Evolutionary conservation across 208 protist species (phyloP), one percentile per base, ranked within the genome.

Genomic region (Trypanosoma boissoni): DNA sequence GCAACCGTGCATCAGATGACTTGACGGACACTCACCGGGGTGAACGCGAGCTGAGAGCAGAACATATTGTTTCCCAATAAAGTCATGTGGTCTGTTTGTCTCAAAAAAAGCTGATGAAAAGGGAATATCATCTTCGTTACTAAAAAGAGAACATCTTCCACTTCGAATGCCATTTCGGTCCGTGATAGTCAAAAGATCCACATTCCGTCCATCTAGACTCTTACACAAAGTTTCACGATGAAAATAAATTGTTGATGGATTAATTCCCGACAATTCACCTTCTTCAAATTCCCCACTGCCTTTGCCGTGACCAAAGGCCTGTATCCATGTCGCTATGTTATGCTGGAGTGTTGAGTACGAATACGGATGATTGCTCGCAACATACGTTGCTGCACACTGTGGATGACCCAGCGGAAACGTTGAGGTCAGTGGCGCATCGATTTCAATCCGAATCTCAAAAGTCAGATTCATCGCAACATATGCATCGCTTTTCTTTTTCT

Each of bases 311-410:
- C 6, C 8, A 31, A 68, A 71, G 18, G 44, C 28, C 52, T 59
- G 56, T 60, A 82, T 74, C 87, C 88, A 94, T n/a, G 49, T 50
- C 9, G 50, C 20, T 42, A 94, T 62, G 49, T 88, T 74, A 31
- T 80, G 68, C 58, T 91, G 78, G 52, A 94, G 61, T 7, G 75
- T 81, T 16, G 43, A 58, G 71, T 92, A 96, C 5, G 83, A 74
- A 74, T 98, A 96, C 1, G 94, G 94, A 64, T 95, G 91, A 48
- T 92, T 95, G 68, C 91, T 96, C 10, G 92, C 92, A 55, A 98
- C 87, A 77, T 89, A 95, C 1, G 88, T 84, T 12, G 83, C 75
- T 12, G 65, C 56, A 48, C 74, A 78, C 41, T 80, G 62, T 1
- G 68, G 81, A 9, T 82, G 69, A 8, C 84, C 84, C 27, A 82